Base-by-base conservation (phyloP, 768 basidiomycete genomes). In the Lepiota brunneoincarnata region DNA sequence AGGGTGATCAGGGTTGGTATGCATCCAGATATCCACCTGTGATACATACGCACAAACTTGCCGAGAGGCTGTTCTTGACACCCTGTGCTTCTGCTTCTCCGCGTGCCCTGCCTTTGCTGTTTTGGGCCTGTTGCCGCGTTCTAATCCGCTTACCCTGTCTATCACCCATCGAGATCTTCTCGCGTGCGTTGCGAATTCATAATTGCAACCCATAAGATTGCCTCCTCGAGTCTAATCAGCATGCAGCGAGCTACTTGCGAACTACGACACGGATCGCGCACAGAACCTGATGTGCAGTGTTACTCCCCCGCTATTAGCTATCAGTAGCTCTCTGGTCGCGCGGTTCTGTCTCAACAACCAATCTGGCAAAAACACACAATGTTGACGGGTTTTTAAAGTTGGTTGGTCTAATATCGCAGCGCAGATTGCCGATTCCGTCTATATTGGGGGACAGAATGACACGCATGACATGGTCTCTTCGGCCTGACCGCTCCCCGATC, bases 81-180 rank as follows among this genome's bases (percentile, higher is more conserved):
- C 18, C 20, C 56, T 60, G 41, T 46, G 49, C 59, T 60, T 61
- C 72, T 66, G 68, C 72, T 69, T 76, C 71, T 70, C 79, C 81
- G 78, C 79, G 79, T 81, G 78, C 81, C 79, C 80, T 75, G 75
- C 72, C 73, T 71, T 70, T 75, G 71, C 78, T 73, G 72, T 64
- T 68, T 72, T 70, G 66, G 71, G 71, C 68, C 72, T 69, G 71
- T 73, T 72, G 72, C 76, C 78, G 77, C 64, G 57, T 74, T 64
- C 55, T 67, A 65, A 70, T 70, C 74, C 71, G 72, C 64, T 40
- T 68, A 70, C 69, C 65, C 68, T 66, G 64, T 56, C 57, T 58
- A 53, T 57, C 53, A 40, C 64, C 64, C 64, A 78, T 70, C 72
- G 63, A 71, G 72, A 74, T 75, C 44, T 49, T 57, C 61, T 69